These are phyloP conservation scores for Biscogniauxia marginata DNA, from an alignment of 2,329 filamentous ascomycete genomes.

Conservation along the genomic window DNA sequence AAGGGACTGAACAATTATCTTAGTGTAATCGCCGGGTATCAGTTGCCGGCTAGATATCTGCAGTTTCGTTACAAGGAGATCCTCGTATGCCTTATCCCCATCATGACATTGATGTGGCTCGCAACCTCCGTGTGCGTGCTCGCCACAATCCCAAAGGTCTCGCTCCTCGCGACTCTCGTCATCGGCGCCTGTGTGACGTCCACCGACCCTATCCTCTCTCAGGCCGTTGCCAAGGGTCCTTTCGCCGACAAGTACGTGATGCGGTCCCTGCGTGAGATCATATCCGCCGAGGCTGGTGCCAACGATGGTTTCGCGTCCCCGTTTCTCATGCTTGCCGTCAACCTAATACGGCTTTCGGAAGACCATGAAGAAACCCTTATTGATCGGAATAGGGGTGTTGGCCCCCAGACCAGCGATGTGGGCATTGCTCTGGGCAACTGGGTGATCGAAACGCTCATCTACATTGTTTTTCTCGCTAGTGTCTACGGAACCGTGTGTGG, in stretches of 20 bases:
- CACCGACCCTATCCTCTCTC: conserved; percentile 62
- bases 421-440: conserved; percentile 54
- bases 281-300: conserved; percentile 60
- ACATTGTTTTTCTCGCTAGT: conserved; percentile 54
- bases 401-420: conserved; percentile 51
- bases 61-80: conserved; percentile 51
- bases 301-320: conserved; percentile 65
- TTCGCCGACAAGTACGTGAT: conserved; percentile 62
- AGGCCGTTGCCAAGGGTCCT: conserved; percentile 61
- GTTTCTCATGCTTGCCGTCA: conserved; percentile 57
- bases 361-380: conserved; percentile 26
- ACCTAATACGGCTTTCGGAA: conserved; percentile 55
- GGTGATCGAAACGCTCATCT: conserved; percentile 60
- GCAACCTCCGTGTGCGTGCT: conserved; percentile 55
- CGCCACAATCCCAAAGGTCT: conserved; percentile 53
- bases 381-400: conserved; percentile 35
- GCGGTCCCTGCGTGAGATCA: conserved; percentile 57
- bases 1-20: neutral
- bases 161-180: conserved; percentile 52
- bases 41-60: conserved; percentile 58
- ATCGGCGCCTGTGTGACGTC: conserved; percentile 61
- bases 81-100: conserved; percentile 52
- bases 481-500: conserved; percentile 53
- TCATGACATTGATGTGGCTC: conserved; percentile 64
- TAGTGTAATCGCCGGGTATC: conserved; percentile 57